phyloP scores from a whole-genome alignment of 1,139 yeast species.

The Pichia sp. region DNA sequence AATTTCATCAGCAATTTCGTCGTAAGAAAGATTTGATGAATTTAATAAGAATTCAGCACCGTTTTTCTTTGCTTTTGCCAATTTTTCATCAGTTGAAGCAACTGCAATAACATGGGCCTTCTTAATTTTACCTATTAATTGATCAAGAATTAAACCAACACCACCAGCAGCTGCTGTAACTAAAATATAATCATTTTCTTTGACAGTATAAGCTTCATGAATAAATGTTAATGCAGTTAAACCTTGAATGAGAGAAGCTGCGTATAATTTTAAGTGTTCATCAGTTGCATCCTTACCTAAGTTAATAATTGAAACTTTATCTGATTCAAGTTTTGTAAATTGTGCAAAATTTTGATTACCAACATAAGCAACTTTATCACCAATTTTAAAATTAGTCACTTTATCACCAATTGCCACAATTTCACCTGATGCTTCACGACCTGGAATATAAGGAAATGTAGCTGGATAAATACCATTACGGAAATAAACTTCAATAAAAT shows the following conservation, averaged over 20 bases:
- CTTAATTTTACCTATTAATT: constrained; percentile 44
- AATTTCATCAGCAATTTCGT: constrained; percentile 54
- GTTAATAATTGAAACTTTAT: constrained; percentile 35
- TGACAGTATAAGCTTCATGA: constrained; percentile 57
- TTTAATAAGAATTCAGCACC: constrained; percentile 78
- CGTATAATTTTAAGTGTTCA: constrained; percentile 46
- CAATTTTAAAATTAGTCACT: constrained; percentile 53
- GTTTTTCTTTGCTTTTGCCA: constrained; percentile 49
- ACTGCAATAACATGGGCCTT: constrained; percentile 84
- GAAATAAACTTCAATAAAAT: constrained; percentile 78
- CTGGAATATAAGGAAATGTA: constrained; percentile 55
- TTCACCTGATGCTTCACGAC: constrained; percentile 81
- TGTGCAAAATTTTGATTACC: constrained; percentile 59
- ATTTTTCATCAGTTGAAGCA: constrained; percentile 68
- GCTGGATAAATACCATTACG: constrained; percentile 69
- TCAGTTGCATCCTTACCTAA: constrained; percentile 44
- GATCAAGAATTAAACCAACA: constrained; percentile 67
- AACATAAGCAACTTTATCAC: constrained; percentile 66
- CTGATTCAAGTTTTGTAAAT: constrained; percentile 47
- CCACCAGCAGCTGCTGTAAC: constrained; percentile 97
- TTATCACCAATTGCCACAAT: constrained; percentile 61
- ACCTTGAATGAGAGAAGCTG: constrained; percentile 63
- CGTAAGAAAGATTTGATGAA: constrained; percentile 36
- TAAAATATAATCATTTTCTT: constrained; percentile 62
- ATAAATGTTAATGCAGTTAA: constrained; percentile 71